Conservation (phyloP, 768 basidiomycete genomes). For the Phaeotremella fagi region DNA sequence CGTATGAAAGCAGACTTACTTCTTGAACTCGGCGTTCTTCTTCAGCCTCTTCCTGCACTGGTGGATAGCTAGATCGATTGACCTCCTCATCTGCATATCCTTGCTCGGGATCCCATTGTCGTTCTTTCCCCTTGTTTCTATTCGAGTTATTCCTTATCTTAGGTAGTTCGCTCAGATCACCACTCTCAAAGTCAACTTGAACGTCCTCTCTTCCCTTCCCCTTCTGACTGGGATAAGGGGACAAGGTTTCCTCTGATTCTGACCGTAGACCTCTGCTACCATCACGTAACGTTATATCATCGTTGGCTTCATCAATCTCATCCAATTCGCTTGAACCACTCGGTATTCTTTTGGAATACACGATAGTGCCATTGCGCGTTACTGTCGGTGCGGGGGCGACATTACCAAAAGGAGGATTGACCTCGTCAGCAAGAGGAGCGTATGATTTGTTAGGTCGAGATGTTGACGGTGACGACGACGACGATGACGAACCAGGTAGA, state of each 20-base stretch:
- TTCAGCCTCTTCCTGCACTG: constrained; percentile 28
- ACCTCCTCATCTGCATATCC: constrained; percentile 22
- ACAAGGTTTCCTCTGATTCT: constrained; percentile 28
- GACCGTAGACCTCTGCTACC: background rate
- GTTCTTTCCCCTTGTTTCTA: constrained; percentile 19
- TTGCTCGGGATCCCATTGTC: constrained; percentile 29
- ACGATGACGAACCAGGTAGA: constrained; percentile 22
- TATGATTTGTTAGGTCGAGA: no score
- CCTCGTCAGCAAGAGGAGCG: constrained; percentile 30
- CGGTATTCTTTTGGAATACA: constrained; percentile 17
- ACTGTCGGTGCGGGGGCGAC: constrained; percentile 22
- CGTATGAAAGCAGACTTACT: constrained; percentile 12
- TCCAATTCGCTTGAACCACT: constrained; percentile 12
- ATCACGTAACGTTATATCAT: background rate
- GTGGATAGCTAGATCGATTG: constrained; percentile 23
- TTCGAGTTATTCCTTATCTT: no score
- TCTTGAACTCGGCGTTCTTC: constrained; percentile 34
- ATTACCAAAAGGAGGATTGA: constrained; percentile 28
- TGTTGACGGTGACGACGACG: constrained; percentile 2
- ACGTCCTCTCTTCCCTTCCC: constrained; percentile 17
- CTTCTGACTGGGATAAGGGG: constrained; percentile 6
- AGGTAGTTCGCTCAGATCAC: constrained; percentile 11
- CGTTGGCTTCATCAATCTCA: constrained; percentile 4
- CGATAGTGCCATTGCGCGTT: constrained; percentile 28
- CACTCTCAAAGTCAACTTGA: constrained; percentile 3